Conservation (phyloP, 1,284 basidiomycete species). For the Lentinula novae-zelandiae region DNA sequence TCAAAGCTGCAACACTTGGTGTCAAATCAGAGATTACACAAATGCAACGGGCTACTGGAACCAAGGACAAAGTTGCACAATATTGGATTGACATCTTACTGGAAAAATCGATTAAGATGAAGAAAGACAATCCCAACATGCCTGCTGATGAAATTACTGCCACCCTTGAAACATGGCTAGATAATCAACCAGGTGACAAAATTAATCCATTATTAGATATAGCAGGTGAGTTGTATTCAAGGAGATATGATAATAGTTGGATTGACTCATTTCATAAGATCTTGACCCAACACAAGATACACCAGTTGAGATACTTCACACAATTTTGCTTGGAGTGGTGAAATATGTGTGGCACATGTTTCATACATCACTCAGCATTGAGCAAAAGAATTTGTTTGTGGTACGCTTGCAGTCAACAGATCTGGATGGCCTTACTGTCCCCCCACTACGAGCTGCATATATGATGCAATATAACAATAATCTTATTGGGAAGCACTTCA, state of each 20-base stretch:
- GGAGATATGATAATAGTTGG: background rate
- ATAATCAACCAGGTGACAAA: constrained; percentile 27
- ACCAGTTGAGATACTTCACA: constrained; percentile 38
- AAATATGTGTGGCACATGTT: constrained; percentile 36
- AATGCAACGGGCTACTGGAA: constrained; percentile 25
- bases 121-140: constrained; percentile 21
- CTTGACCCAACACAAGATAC: constrained; percentile 30
- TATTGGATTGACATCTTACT: constrained; percentile 30
- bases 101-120: constrained; percentile 15
- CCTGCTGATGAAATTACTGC: constrained; percentile 21
- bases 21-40: constrained; percentile 15
- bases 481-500: constrained; percentile 40
- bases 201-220: constrained; percentile 18
- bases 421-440: constrained; percentile 28
- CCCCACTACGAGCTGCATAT: constrained; percentile 29
- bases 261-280: constrained; percentile 23
- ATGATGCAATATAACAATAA: constrained; percentile 35
- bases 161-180: constrained; percentile 23
- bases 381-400: constrained; percentile 20
- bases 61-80: constrained; percentile 32
- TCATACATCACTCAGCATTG: constrained; percentile 20
- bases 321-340: constrained; percentile 31
- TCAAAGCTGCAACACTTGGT: constrained; percentile 19
- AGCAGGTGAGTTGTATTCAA: background rate
- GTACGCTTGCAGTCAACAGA: constrained; percentile 27